Evolutionary conservation across 805 yeast genomes (phyloP).

Genomic region (Starmerella bombicola): DNA sequence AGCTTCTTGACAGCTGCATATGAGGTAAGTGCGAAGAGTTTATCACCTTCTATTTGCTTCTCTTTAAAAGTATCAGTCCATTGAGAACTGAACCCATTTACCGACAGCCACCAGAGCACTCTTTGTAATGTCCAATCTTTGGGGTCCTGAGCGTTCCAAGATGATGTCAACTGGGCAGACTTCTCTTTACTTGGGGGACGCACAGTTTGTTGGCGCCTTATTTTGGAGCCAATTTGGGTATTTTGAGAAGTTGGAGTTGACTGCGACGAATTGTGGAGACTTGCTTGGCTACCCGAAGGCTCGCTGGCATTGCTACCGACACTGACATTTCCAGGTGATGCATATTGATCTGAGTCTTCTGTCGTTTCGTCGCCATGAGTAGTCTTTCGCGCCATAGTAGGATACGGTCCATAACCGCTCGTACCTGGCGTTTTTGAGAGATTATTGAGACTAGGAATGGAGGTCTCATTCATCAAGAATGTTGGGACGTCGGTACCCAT

Average conservation of each 20-base stretch:
- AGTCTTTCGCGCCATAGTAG: slow-evolving; percentile 5
- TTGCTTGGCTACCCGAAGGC: slow-evolving; percentile 1
- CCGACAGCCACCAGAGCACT: slow-evolving; percentile 54
- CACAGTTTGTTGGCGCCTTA: slow-evolving; percentile 10
- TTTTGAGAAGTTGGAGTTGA: neutral
- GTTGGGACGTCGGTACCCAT: slow-evolving; percentile 19
- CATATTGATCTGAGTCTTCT: slow-evolving; percentile 15
- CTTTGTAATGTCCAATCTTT: slow-evolving; percentile 58
- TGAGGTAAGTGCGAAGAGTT: slow-evolving; percentile 54
- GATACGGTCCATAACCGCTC: slow-evolving; percentile 19
- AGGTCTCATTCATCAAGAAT: slow-evolving; percentile 16
- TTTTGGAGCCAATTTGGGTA: neutral
- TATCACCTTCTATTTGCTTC: slow-evolving; percentile 46
- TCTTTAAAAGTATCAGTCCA: slow-evolving; percentile 60
- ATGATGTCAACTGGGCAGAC: slow-evolving; percentile 1
- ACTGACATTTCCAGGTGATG: slow-evolving; percentile 7
- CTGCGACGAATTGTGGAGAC: neutral
- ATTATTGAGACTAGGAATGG: slow-evolving; percentile 15
- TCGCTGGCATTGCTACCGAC: neutral
- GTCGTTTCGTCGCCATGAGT: neutral
- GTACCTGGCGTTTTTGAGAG: slow-evolving; percentile 18
- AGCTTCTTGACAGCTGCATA: slow-evolving; percentile 45
- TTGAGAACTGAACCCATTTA: slow-evolving; percentile 53
- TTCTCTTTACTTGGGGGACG: neutral
- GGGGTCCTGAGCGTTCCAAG: slow-evolving; percentile 15